Evolutionary conservation across 225 moss, liverwort and hornwort genomes (phyloP), one percentile per base, ranked within the genome.

Genomic region (Lunularia cruciata): DNA sequence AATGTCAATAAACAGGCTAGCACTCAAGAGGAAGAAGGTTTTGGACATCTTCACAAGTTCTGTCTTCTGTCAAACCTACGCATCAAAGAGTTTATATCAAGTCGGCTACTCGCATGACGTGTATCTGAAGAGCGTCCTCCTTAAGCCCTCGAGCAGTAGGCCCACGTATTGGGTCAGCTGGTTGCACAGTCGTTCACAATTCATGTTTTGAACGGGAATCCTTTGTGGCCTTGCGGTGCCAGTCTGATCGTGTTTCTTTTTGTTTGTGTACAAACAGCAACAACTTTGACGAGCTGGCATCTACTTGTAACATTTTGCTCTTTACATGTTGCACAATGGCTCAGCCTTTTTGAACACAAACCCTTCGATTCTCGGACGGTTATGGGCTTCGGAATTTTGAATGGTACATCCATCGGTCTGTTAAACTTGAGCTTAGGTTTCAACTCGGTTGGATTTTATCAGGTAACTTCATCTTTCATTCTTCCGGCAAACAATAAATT

Each of bases 381-480:
- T 16, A 85, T 84, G 84, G 84, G 84, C 32, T 84, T 84, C 33
- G 84, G 84, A 47, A 81, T 84, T 8, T 63, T 84, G 34, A 84
- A 84, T 48, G 84, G 84, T 36, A 84, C 81, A 46, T 84, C 95
- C 40, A 96, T 96, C 55, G 95, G 95, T 63, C 76, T 96, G 53
- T 80, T 96, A 27, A 96, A 96, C 72, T 77, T 96, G 77, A 96
- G 95, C 82, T 76, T 96, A 71, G 95, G 95, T 68, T 96, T 96
- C 67, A 96, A 96, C 82, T 96, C 95, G 63, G 95, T 96, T 36
- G 95, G 95, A 43, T 96, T 96, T 73, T 96, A 96, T 83, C 95
- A 96, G 87, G 94, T 91, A 77, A 71, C 2, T n/a, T 13, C 6
- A 6, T 40, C 40, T 6, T 63, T 37, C 37, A 8, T 33, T 16